Percentiles rank a stretch among this genome's conserved stretches.
phyloP scores from a whole-genome alignment of 345 rosid species.

The Eutrema yunnanense region DNA sequence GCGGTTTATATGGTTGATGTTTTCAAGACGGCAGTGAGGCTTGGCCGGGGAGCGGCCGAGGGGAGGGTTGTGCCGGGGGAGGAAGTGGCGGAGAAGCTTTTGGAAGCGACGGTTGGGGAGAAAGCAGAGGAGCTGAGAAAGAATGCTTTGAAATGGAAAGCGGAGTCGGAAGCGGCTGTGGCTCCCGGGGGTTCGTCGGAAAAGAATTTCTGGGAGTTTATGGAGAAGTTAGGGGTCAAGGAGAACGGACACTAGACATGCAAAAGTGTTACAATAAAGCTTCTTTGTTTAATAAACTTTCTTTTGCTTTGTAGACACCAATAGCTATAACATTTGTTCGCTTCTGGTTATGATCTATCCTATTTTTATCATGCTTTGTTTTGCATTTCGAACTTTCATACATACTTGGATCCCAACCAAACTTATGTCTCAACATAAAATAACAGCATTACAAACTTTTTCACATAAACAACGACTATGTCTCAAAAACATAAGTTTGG shows the following conservation, averaged over 20 bases:
- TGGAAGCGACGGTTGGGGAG: conserved; percentile 45
- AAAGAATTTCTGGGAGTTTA: conserved; percentile 41
- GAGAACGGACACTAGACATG: background rate
- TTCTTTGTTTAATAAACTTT: too few species aligned
- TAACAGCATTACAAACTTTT: too few species aligned
- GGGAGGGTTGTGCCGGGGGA: conserved; percentile 43
- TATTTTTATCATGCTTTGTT: too few species aligned
- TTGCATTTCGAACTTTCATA: too few species aligned
- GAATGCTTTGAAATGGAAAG: conserved; percentile 52
- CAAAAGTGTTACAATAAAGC: too few species aligned
- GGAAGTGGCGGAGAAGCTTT: conserved; percentile 49
- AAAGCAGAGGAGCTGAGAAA: conserved; percentile 44
- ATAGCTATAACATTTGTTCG: too few species aligned
- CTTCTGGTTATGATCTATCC: too few species aligned
- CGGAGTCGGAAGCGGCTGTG: conserved; percentile 49
- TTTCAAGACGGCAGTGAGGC: conserved; percentile 47
- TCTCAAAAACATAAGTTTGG: background rate
- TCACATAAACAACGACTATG: background rate
- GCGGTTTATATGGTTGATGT: conserved; percentile 53
- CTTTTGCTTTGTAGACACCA: too few species aligned
- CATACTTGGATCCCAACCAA: background rate
- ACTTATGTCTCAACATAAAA: background rate
- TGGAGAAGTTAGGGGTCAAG: conserved; percentile 39
- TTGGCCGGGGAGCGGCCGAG: conserved; percentile 55
- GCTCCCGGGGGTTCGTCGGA: conserved; percentile 65